Conservation (phyloP, 306 rosid genomes). For the Cucumis melo region DNA sequence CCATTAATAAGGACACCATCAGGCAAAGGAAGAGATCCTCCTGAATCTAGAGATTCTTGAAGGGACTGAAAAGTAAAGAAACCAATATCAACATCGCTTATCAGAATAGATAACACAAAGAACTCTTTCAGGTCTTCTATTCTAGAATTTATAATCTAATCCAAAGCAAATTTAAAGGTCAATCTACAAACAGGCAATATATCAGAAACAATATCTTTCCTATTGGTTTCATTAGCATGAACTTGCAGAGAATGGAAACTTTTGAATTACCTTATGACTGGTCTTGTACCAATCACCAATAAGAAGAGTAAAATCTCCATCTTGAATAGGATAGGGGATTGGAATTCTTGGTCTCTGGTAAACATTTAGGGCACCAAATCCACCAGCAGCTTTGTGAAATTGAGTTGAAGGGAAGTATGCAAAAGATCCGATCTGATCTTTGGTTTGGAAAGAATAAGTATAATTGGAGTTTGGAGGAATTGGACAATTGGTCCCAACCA, state of each 20-base stretch:
- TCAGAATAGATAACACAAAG: neutral
- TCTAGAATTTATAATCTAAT: neutral
- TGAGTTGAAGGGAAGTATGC: conserved; percentile 80
- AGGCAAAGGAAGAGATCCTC: conserved; percentile 60
- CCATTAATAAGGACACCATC: conserved; percentile 86
- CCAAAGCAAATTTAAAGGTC: neutral
- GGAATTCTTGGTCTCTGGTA: conserved; percentile 70
- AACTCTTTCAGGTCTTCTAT: neutral
- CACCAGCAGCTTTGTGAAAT: conserved; percentile 84
- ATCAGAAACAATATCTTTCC: neutral
- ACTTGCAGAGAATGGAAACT: neutral
- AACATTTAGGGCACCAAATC: conserved; percentile 72
- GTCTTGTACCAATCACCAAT: conserved; percentile 83
- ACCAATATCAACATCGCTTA: neutral
- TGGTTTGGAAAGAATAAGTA: conserved; percentile 74
- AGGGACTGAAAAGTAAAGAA: conserved; percentile 35
- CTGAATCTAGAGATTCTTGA: conserved; percentile 58
- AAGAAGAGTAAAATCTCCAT: conserved; percentile 77
- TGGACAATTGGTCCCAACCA: conserved; percentile 87
- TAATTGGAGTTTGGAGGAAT: conserved; percentile 82
- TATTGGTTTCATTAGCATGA: neutral
- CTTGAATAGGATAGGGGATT: conserved; percentile 64
- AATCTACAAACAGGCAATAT: neutral
- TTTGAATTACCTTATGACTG: conserved; percentile 52
- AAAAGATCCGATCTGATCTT: conserved; percentile 86